These are phyloP conservation scores for Gastrolobium villosum DNA, from an alignment of 306 rosid genomes.

Conservation along the genomic window DNA sequence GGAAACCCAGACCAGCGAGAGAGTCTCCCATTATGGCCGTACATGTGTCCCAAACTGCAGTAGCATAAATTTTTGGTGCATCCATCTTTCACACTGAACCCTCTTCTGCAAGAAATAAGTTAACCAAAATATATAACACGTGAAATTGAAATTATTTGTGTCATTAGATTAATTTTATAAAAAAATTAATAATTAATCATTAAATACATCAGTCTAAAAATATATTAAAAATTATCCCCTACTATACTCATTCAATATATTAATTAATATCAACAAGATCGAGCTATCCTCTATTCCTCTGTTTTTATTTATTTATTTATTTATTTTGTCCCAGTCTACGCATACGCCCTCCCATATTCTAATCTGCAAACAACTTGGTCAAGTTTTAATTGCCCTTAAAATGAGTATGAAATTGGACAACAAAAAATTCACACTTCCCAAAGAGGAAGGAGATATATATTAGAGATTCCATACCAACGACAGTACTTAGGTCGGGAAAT, in stretches of 20 bases:
- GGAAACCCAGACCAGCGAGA: constrained; percentile 8
- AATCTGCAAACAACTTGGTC: neutral
- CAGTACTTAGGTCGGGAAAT: neutral
- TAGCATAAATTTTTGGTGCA: constrained; percentile 25
- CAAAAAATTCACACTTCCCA: neutral
- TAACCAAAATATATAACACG: constrained; percentile 6
- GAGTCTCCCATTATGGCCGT: constrained; percentile 20
- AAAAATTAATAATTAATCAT: neutral
- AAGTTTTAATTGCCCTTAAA: neutral
- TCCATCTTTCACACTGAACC: constrained; percentile 25
- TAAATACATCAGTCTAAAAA: neutral
- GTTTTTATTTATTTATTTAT: neutral
- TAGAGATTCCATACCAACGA: neutral
- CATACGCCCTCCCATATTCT: neutral
- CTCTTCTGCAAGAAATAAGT: neutral
- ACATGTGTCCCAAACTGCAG: constrained; percentile 51
- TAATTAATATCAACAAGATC: neutral
- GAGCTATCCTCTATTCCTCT: neutral
- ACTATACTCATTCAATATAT: too few relatives aligned
- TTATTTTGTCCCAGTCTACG: neutral
- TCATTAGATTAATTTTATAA: neutral
- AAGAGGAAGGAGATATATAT: neutral
- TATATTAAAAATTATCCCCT: neutral
- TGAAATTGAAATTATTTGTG: neutral
- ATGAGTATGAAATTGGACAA: neutral